Base-by-base conservation (phyloP, 768 basidiomycete species). In the Mycena alexandri region DNA sequence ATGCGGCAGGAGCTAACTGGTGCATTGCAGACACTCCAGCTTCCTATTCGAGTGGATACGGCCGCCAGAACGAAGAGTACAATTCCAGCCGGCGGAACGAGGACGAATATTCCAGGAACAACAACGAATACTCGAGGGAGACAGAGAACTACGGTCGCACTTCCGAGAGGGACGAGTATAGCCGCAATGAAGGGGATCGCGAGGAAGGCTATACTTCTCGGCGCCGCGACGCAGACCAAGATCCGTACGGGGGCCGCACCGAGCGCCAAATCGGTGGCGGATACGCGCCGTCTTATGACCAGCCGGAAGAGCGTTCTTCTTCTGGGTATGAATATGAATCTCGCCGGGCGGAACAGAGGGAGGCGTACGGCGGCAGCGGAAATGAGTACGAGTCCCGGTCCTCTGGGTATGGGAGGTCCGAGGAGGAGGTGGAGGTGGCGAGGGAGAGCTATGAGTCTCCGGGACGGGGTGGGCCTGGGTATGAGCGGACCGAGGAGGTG, bases 391-490 rank as follows among this genome's bases (percentile, higher is more conserved):
- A 42, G 59, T 55, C 64, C 19, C 24, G 38, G 38, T 38, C 11
- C 11, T 54, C 50, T 50, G 38, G 56, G 25, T 41, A 54, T 10
- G 51, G 33, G 34, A 65, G 70, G 43, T 70, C 75, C 50, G 74
- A 72, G 21, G 50, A 73, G 24, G n/a, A 34, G 13, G 48, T 16
- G 9, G 14, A 4, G 11, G 38, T 11, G 10, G 38, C 9, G 38
- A 38, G 38, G 69, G 57, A 60, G 72, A 58, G 69, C 65, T 51
- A 67, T 60, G 22, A 68, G 67, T 44, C 67, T 29, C 6, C 74
- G 48, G 65, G 71, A 25, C 51, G 51, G 22, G 53, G 36, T 38
- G 38, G 36, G 3, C 6, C 29, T 61, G 72, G 71, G 29, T 29
- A 29, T 29, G 29, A 6, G n/a, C 53, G 64, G 53, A 50, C 56